A percentile compares a stretch with the other conserved stretches of the same genome.
Conservation (phyloP, 2,329 filamentous ascomycete genomes). For the Mycosphaerella sp. region DNA sequence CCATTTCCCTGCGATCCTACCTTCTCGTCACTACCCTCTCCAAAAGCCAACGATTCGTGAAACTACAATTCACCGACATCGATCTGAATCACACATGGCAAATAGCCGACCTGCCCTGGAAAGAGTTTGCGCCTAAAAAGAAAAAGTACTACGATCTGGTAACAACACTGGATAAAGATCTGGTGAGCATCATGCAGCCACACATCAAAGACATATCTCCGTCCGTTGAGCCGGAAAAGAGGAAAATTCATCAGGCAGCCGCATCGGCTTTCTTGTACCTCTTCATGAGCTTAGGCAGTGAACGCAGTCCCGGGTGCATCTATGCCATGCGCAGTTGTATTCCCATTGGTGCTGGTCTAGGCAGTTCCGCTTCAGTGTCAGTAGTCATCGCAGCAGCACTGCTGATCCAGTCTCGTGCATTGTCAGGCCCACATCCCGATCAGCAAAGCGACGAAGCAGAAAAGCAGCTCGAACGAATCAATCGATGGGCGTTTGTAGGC, state of each 20-base stretch:
- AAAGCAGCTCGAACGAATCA: slow-evolving; percentile 88
- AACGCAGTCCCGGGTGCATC: slow-evolving; percentile 69
- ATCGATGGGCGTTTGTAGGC: slow-evolving; percentile 93
- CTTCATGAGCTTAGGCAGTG: slow-evolving; percentile 77
- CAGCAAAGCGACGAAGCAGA: slow-evolving; percentile 83
- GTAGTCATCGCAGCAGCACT: slow-evolving; percentile 83
- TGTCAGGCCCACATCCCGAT: slow-evolving; percentile 86
- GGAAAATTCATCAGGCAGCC: slow-evolving; percentile 77
- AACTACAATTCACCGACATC: slow-evolving; percentile 85
- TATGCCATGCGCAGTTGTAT: slow-evolving; percentile 93
- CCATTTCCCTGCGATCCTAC: slow-evolving; percentile 92
- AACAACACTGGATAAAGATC: slow-evolving; percentile 73
- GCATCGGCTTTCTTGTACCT: slow-evolving; percentile 87
- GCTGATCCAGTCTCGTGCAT: slow-evolving; percentile 71
- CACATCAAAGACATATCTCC: slow-evolving; percentile 67
- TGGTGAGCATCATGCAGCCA: slow-evolving; percentile 73
- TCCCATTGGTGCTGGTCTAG: slow-evolving; percentile 82
- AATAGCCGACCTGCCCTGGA: slow-evolving; percentile 87
- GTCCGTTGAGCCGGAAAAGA: slow-evolving; percentile 55
- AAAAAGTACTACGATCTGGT: slow-evolving; percentile 85
- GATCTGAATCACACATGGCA: slow-evolving; percentile 87
- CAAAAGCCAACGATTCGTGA: slow-evolving; percentile 83
- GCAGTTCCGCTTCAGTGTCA: slow-evolving; percentile 88
- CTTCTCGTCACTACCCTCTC: slow-evolving; percentile 91
- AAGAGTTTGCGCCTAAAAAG: slow-evolving; percentile 77